A percentile compares a stretch with the other conserved stretches of the same genome.
Conservation (phyloP, 306 rosid species). For the Cucumis sativus region DNA sequence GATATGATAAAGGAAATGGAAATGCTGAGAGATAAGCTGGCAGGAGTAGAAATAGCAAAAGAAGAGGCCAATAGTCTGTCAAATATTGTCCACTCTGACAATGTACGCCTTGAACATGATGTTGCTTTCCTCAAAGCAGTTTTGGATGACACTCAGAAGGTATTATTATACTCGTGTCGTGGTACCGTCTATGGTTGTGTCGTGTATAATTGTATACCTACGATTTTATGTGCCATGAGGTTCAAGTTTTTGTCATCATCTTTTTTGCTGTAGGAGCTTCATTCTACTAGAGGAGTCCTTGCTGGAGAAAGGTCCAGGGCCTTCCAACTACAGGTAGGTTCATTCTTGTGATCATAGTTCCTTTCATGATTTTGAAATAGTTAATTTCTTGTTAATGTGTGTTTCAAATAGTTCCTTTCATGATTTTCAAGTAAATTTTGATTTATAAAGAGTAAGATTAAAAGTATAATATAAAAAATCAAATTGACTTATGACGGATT, state of each 20-base stretch:
- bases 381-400: no score
- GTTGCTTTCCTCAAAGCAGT: constrained; percentile 98
- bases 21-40: constrained; percentile 60
- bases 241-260: neutral
- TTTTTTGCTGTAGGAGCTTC: constrained; percentile 56
- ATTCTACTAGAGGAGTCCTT: constrained; percentile 89
- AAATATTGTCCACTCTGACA: constrained; percentile 80
- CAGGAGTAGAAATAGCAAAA: constrained; percentile 62
- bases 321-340: constrained; percentile 74
- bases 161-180: constrained; percentile 16
- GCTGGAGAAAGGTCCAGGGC: constrained; percentile 89
- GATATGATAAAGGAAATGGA: constrained; percentile 62
- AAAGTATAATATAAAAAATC: no score
- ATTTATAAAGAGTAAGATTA: no score
- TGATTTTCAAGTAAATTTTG: no score
- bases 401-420: no score
- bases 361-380: no score
- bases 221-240: neutral
- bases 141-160: constrained; percentile 94
- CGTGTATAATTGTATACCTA: neutral
- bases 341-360: neutral
- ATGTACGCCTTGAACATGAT: constrained; percentile 89
- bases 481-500: no score
- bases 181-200: neutral
- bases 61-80: constrained; percentile 82